Evolutionary conservation across 345 rosid genomes (phyloP), one percentile per base, ranked within the genome.

Genomic region (Mercurialis annua): DNA sequence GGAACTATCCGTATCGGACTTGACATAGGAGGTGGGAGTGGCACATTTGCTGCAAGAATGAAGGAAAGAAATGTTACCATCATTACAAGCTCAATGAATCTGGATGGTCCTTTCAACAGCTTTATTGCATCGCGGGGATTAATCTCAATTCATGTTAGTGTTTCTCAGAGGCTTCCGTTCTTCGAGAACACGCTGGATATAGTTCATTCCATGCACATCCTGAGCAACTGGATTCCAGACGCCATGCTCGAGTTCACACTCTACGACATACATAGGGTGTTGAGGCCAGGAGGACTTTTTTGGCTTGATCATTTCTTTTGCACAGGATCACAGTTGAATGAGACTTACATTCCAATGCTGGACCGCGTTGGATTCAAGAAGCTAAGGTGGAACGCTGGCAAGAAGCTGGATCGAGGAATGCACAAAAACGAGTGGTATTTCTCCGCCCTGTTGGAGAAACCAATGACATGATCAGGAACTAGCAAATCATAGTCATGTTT

Each of bases 231-330:
- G 92, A 78, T 84, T 26, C 84, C 84, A 0, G 83, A 81, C 42
- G 53, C 73, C 0, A 70, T 82, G 76, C 78, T 81, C 26, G 85
- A 86, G 72, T 80, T 84, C 59, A 62, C 77, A 1, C 66, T 82
- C 10, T 81, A 69, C 24, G 92, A 86, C 1, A 64, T 82, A 0
- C 74, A 81, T 73, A 71, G 87, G 43, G 82, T 86, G 27, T 50
- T 81, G 79, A 81, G 87, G 79, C 85, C 85, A 0, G 83, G 85
- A 1, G 91, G 85, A 5, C 57, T 86, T 21, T 70, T 84, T 50
- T 82, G 91, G 88, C 72, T 86, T 2, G 88, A 86, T 16, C 81
- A 31, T 29, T 79, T 86, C 85, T 81, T 81, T 79, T 86, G 85
- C 70, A 11, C 62, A 0, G 86, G 83, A 2, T 29, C 73, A 1